phyloP scores from a whole-genome alignment of 2,329 filamentous ascomycete genomes.

The Calonectria hawksworthii region DNA sequence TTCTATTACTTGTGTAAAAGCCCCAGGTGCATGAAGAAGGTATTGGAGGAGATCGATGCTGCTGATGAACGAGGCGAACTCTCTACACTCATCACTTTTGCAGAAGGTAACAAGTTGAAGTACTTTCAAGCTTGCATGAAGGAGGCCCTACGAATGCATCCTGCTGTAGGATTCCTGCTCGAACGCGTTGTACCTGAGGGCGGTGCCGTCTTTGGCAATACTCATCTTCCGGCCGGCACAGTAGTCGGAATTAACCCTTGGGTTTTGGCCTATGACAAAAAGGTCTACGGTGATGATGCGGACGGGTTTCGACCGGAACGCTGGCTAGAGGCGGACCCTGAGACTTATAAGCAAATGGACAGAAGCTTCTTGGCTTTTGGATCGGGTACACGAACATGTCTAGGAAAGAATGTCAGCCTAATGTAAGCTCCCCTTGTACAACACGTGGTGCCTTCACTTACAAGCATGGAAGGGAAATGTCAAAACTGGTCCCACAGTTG shows the following conservation, averaged over 20 bases:
- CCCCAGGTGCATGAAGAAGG: neutral
- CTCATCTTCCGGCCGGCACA: neutral
- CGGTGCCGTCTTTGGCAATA: neutral
- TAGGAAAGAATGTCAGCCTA: neutral
- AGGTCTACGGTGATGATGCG: neutral
- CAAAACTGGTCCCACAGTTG: neutral
- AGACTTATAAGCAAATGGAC: neutral
- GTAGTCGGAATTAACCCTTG: conserved; percentile 4
- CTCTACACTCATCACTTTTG: neutral
- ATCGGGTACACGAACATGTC: neutral
- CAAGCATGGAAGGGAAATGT: neutral
- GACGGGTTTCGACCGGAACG: neutral
- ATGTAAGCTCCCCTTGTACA: neutral
- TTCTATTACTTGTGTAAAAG: neutral
- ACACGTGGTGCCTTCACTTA: neutral
- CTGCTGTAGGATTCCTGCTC: neutral
- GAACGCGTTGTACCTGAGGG: neutral
- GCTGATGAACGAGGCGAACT: neutral
- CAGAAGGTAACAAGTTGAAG: neutral
- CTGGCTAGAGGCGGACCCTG: neutral
- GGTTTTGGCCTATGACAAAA: neutral
- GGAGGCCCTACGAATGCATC: neutral
- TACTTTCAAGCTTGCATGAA: neutral
- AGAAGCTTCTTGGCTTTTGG: neutral
- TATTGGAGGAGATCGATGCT: neutral